phyloP scores from a whole-genome alignment of 2,329 filamentous ascomycete genomes.

The Periconia sp. region DNA sequence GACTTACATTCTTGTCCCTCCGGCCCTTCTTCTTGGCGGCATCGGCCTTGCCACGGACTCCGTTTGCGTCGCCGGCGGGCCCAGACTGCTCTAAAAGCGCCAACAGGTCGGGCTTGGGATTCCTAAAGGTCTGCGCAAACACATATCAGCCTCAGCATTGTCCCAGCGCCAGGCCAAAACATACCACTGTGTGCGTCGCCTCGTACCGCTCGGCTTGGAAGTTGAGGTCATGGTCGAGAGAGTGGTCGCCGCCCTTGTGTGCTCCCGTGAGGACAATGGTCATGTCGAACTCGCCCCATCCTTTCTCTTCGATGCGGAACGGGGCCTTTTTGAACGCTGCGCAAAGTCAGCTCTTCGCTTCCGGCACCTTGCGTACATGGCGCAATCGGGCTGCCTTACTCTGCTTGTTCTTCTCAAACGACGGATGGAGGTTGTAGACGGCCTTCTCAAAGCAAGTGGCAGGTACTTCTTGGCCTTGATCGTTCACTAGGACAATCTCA shows the following conservation, averaged over 20 bases:
- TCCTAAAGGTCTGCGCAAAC: constrained; percentile 74
- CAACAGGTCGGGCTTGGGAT: constrained; percentile 86
- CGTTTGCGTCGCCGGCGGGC: constrained; percentile 68
- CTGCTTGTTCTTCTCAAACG: constrained; percentile 85
- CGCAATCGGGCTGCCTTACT: constrained; percentile 59
- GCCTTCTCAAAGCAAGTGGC: constrained; percentile 91
- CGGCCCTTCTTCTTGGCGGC: constrained; percentile 78
- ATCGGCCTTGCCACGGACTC: constrained; percentile 69
- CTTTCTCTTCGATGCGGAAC: constrained; percentile 89
- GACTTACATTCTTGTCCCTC: constrained; percentile 63
- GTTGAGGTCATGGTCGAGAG: constrained; percentile 87
- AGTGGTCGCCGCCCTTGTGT: constrained; percentile 83
- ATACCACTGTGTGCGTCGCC: constrained; percentile 74
- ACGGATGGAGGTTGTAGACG: constrained; percentile 90
- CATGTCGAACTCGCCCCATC: constrained; percentile 99
- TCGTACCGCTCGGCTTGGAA: constrained; percentile 85
- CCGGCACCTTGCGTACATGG: not conserved
- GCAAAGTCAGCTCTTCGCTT: constrained; percentile 2
- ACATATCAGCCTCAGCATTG: constrained; percentile 9
- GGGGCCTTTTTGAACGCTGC: constrained; percentile 76
- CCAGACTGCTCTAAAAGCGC: constrained; percentile 82
- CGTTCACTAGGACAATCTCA: constrained; percentile 81
- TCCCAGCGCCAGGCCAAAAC: too few relatives aligned
- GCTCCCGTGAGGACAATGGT: constrained; percentile 79
- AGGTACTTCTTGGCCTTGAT: constrained; percentile 81